Evolutionary conservation across 2,329 filamentous ascomycete genomes (phyloP).

Genomic region (Phoma herbarum): DNA sequence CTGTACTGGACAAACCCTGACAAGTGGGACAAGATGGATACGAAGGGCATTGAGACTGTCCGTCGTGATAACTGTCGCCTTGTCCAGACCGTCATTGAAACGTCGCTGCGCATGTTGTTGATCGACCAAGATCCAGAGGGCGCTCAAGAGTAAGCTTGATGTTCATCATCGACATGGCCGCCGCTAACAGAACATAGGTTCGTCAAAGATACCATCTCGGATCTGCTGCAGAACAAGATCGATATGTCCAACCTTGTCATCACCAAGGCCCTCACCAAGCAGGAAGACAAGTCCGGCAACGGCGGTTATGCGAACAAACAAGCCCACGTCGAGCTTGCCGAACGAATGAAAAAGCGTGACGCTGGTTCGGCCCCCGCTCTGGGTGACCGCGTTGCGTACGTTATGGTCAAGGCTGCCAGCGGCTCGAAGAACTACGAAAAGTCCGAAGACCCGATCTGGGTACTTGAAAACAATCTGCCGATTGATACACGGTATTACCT

Average conservation of each 20-base stretch:
- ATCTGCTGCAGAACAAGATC: slow-evolving; percentile 94
- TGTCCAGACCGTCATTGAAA: slow-evolving; percentile 97
- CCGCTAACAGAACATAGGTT: slow-evolving; percentile 66
- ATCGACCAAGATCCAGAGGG: slow-evolving; percentile 91
- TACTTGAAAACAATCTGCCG: slow-evolving; percentile 95
- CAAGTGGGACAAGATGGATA: slow-evolving; percentile 99
- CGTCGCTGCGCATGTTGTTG: slow-evolving; percentile 91
- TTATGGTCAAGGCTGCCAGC: slow-evolving; percentile 91
- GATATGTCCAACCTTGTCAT: slow-evolving; percentile 99
- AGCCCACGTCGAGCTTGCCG: slow-evolving; percentile 92
- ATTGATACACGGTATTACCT: slow-evolving; percentile 99
- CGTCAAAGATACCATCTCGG: slow-evolving; percentile 94
- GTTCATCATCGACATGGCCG: background rate
- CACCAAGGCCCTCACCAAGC: slow-evolving; percentile 92
- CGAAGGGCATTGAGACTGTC: slow-evolving; percentile 98
- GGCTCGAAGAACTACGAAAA: slow-evolving; percentile 96
- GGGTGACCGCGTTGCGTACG: slow-evolving; percentile 96
- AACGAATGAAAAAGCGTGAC: slow-evolving; percentile 97
- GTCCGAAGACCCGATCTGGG: slow-evolving; percentile 95
- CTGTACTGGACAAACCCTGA: slow-evolving; percentile 94
- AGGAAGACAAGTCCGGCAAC: slow-evolving; percentile 47
- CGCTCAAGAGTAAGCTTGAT: slow-evolving; percentile 82
- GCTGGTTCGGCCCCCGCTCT: slow-evolving; percentile 90
- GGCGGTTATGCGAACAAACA: slow-evolving; percentile 82
- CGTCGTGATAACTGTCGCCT: slow-evolving; percentile 94